Base-by-base conservation (phyloP, 768 basidiomycete species). In the Suillus discolor region DNA sequence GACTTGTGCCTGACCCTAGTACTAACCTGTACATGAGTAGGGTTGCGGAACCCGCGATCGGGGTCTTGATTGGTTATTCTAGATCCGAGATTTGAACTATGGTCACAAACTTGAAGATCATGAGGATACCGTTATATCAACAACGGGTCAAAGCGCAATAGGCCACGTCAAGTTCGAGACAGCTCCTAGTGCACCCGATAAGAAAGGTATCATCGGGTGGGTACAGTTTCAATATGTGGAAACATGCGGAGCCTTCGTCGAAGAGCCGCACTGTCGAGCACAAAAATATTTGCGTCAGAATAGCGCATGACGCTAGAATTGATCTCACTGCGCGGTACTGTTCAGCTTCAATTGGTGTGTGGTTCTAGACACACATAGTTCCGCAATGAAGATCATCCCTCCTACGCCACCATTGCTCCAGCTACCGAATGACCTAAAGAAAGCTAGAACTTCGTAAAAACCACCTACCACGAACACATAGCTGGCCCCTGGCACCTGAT, bases 51-150 rank as follows among this genome's bases (percentile, higher is more conserved):
- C 49, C 12, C 63, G n/a, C 8, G 41, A 39, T 39, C 6, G 51
- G 51, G 16, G 57, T 42, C 38, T 28, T 9, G 49, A 64, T 62
- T 53, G 62, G 55, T 57, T 36, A 62, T 60, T 67, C 65, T 65
- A 63, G 67, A 69, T 68, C 70, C 66, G 71, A 69, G 47, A 67
- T n/a, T n/a, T 60, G 45, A 57, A 64, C 0, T 44, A 44, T 49
- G 45, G 42, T 49, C 34, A 31, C 34, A 62, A 42, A 31, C 31
- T 31, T 31, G 31, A 31, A 28, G 28, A 31, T 42, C 31, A 38
- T 28, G n/a, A 42, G 39, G 39, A 15, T 28, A 54, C 20, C 16
- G 16, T 6, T 18, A 53, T 31, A 53, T 16, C 39, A 13, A 39
- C 9, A 8, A 18, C 4, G 7, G 13, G 7, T 41, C 38, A 39